These are phyloP conservation scores for Coemansia sp. DNA, from an alignment of 192 early-diverging fungal genomes.

Conservation along the genomic window DNA sequence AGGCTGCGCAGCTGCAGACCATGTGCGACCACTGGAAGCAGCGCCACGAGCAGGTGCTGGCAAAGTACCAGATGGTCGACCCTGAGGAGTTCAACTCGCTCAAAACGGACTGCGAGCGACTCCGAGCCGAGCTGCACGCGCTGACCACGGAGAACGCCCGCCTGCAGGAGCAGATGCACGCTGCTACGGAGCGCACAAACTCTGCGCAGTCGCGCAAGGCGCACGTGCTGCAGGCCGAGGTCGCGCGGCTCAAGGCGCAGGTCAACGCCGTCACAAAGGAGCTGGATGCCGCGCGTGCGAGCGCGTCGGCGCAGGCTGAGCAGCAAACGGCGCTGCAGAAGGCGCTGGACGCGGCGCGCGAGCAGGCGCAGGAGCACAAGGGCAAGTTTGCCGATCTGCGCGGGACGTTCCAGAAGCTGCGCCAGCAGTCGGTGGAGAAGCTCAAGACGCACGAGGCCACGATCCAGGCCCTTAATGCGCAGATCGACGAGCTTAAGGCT, in stretches of 20 bases:
- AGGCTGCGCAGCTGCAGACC: conserved; percentile 54
- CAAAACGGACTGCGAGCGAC: conserved; percentile 51
- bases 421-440: conserved; percentile 34
- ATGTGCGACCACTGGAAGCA: conserved; percentile 74
- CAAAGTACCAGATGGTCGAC: conserved; percentile 78
- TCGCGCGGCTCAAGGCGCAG: no score
- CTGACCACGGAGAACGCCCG: no score
- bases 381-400: conserved; percentile 38
- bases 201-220: no score
- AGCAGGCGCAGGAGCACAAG: conserved; percentile 10
- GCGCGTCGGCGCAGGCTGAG: conserved; percentile 16
- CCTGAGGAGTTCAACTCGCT: conserved; percentile 73
- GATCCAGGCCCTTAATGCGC: conserved; percentile 25
- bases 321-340: background rate
- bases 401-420: conserved; percentile 35
- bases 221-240: no score
- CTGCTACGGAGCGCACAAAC: conserved; percentile 6
- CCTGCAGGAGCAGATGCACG: background rate
- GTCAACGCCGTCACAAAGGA: no score
- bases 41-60: conserved; percentile 68
- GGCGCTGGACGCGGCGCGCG: conserved; percentile 1
- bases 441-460: conserved; percentile 32
- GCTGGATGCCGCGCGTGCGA: no score
- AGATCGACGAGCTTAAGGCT: conserved; percentile 17
- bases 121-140: conserved; percentile 15